Evolutionary conservation across 78 protist genomes (phyloP).

Genomic region (Dictyostelium intermedium): DNA sequence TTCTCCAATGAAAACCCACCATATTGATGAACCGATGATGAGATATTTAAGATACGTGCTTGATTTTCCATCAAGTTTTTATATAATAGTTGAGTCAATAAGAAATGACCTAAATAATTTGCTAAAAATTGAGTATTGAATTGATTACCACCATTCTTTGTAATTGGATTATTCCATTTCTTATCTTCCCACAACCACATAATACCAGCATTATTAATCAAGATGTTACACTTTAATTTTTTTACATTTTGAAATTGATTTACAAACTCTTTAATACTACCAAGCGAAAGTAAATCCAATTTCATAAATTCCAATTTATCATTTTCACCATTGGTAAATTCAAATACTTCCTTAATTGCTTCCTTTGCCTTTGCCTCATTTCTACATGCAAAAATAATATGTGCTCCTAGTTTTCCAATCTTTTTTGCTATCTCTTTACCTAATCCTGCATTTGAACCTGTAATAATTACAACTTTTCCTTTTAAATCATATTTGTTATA

Average conservation of each 20-base stretch:
- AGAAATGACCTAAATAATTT: conserved; percentile 74
- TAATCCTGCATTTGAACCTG: conserved; percentile 77
- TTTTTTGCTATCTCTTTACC: conserved; percentile 69
- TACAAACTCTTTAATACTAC: conserved; percentile 18
- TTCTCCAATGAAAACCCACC: background rate
- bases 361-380: conserved; percentile 32
- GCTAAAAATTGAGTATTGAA: conserved; percentile 66
- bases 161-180: conserved; percentile 29
- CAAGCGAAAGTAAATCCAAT: conserved; percentile 60
- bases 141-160: background rate
- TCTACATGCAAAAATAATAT: conserved; percentile 67
- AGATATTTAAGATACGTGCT: conserved; percentile 22
- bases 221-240: background rate
- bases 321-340: conserved; percentile 13
- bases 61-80: background rate
- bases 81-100: conserved; percentile 23
- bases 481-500: conserved; percentile 31
- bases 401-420: conserved; percentile 55
- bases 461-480: conserved; percentile 33
- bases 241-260: background rate
- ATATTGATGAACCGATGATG: conserved; percentile 36
- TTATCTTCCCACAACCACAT: conserved; percentile 67
- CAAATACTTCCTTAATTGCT: conserved; percentile 45
- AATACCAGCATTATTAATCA: conserved; percentile 72
- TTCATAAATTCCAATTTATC: conserved; percentile 42